A percentile compares a stretch with the other conserved stretches of the same genome.
Evolutionary conservation across 345 rosid species (phyloP).

Genomic region (Boechera divaricarpa): DNA sequence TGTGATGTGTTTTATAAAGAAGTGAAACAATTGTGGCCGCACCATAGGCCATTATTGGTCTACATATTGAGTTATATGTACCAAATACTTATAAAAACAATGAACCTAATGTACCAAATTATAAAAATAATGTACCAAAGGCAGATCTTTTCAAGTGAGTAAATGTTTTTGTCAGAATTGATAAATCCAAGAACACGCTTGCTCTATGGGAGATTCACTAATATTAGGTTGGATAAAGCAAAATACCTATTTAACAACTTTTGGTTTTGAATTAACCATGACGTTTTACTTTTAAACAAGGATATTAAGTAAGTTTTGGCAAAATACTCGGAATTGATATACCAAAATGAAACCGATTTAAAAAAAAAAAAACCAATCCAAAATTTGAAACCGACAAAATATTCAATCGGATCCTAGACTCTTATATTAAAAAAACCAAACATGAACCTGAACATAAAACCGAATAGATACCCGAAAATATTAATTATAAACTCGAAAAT

Average conservation of each 20-base stretch:
- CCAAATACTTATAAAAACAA: conserved; percentile 9
- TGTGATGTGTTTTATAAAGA: conserved; percentile 38
- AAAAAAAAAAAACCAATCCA: no score
- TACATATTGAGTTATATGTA: conserved; percentile 17
- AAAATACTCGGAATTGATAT: no score
- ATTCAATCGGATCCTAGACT: no score
- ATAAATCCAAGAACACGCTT: conserved; percentile 19
- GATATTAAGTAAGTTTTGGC: not conserved
- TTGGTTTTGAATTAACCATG: conserved; percentile 18
- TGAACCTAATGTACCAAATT: not conserved
- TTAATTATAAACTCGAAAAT: no score
- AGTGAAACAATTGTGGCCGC: conserved; percentile 35
- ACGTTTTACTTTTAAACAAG: no score
- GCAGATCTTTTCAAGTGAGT: not conserved
- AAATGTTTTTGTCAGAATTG: not conserved
- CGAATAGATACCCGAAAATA: no score
- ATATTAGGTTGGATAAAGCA: conserved; percentile 23
- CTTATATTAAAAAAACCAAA: no score
- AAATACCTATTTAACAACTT: conserved; percentile 21
- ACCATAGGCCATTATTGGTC: conserved; percentile 18
- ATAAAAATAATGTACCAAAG: not conserved
- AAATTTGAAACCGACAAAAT: no score
- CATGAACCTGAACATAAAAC: no score
- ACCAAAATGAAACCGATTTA: no score
- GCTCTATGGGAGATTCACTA: not conserved